Base-by-base conservation (phyloP, 345 rosid genomes). In the Brassica incana region DNA sequence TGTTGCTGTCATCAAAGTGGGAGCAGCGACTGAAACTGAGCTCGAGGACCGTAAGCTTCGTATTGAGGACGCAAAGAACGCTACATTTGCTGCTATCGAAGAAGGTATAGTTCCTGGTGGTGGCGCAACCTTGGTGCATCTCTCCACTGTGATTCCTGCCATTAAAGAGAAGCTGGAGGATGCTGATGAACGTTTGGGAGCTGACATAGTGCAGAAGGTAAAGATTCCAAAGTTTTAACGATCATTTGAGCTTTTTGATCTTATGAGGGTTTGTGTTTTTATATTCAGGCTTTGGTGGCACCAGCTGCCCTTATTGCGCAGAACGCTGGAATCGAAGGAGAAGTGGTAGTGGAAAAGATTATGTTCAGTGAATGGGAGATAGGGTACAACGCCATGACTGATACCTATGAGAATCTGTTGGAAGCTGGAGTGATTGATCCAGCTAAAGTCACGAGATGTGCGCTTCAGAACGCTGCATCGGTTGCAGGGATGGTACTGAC, bases 81-180 rank as follows among this genome's bases (percentile, higher is more conserved):
- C 98, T 6, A 96, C 97, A 15, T 93, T 96, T 78, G 99, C 99
- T 71, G 99, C 99, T 80, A 90, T 96, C 2, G 97, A 96, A 74
- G 99, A 96, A 88, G 98, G 99, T 0, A 96, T 96, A 56, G 97
- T 96, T 15, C 98, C 99, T 3, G 99, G 98, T 29, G 99, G 98
- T 80, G 98, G 95, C 73, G 91, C 98, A 1, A 89, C 99, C 58
- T 80, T 90, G 67, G 99, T 92, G 52, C 98, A 95, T 84, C 97
- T 95, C 61, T 87, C 98, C 9, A 76, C 84, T 8, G 38, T 8
- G 50, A 91, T 96, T 63, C 89, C 91, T 27, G 87, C 95, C 14
- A 88, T 96, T 40, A 93, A 90, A 88, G 95, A 90, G 29, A 88
- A 75, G 58, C 80, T 96, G 4, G 91, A 86, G 72, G 97, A 96